These are phyloP conservation scores for Neurospora hispaniola DNA, from an alignment of 495 filamentous ascomycete species.

Conservation along the genomic window DNA sequence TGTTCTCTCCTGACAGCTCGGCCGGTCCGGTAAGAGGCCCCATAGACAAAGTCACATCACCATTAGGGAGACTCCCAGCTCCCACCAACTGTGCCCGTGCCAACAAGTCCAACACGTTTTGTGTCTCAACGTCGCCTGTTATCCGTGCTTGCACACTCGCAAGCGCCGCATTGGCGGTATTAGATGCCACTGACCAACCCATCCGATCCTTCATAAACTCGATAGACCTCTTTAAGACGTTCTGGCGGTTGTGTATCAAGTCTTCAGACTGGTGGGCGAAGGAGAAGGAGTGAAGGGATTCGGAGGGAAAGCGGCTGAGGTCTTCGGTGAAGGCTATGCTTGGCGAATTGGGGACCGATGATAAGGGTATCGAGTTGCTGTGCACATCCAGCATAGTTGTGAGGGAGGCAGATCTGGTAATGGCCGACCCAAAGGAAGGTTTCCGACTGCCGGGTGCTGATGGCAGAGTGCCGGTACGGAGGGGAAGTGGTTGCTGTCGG, in stretches of 20 bases:
- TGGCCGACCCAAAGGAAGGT: conserved; percentile 41
- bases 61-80: conserved; percentile 37
- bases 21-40: conserved; percentile 74
- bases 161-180: conserved; percentile 32
- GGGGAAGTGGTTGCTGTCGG: conserved; percentile 63
- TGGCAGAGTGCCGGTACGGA: conserved; percentile 54
- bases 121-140: conserved; percentile 74
- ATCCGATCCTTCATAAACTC: conserved; percentile 96
- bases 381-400: conserved; percentile 37
- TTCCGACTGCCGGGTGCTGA: conserved; percentile 45
- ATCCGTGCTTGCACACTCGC: conserved; percentile 72
- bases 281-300: conserved; percentile 96
- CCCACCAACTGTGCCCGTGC: conserved; percentile 66
- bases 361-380: conserved; percentile 32
- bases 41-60: conserved; percentile 27
- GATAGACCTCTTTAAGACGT: conserved; percentile 83
- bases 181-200: conserved; percentile 55
- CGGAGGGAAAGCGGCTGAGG: conserved; percentile 80
- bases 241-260: conserved; percentile 79
- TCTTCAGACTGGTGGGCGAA: conserved; percentile 96
- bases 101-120: conserved; percentile 83
- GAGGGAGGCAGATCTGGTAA: conserved; percentile 55
- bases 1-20: conserved; percentile 51
- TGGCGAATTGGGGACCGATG: conserved; percentile 54
- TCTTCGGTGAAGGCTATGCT: conserved; percentile 63